Evolutionary conservation across 495 filamentous ascomycete genomes (phyloP).

Genomic region (Poronia punctata): DNA sequence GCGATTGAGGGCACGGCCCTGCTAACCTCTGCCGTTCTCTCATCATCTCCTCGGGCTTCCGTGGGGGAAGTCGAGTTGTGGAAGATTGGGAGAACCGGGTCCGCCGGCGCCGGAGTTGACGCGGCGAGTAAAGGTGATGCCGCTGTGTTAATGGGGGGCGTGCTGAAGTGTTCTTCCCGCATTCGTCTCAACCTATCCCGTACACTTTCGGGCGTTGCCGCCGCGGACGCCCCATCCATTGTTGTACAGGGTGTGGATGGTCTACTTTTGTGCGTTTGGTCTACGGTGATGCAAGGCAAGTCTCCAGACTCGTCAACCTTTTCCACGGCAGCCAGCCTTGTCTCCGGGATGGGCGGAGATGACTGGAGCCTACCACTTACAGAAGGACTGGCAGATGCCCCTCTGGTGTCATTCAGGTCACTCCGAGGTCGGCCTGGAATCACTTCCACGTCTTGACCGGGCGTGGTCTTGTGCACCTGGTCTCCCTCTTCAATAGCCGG

Average conservation of each 20-base stretch:
- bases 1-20: constrained; percentile 6
- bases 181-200: constrained; percentile 23
- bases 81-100: neutral
- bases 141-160: neutral
- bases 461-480: constrained; percentile 15
- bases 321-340: too few species aligned
- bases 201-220: constrained; percentile 15
- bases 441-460: neutral
- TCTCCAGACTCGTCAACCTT: too few species aligned
- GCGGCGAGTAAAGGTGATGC: neutral
- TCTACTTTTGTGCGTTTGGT: neutral
- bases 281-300: neutral
- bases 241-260: constrained; percentile 1
- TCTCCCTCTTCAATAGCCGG: constrained; percentile 17
- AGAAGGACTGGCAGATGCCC: constrained; percentile 10
- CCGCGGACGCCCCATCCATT: constrained; percentile 19
- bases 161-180: constrained; percentile 14
- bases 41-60: constrained; percentile 3
- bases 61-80: neutral
- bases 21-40: constrained; percentile 2
- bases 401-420: constrained; percentile 16
- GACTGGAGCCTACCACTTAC: too few species aligned
- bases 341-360: too few species aligned
- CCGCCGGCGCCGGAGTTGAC: neutral
- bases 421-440: constrained; percentile 15